Evolutionary conservation across 73 alveolate genomes (phyloP).

Genomic region (Paramecium tetraurelia): DNA sequence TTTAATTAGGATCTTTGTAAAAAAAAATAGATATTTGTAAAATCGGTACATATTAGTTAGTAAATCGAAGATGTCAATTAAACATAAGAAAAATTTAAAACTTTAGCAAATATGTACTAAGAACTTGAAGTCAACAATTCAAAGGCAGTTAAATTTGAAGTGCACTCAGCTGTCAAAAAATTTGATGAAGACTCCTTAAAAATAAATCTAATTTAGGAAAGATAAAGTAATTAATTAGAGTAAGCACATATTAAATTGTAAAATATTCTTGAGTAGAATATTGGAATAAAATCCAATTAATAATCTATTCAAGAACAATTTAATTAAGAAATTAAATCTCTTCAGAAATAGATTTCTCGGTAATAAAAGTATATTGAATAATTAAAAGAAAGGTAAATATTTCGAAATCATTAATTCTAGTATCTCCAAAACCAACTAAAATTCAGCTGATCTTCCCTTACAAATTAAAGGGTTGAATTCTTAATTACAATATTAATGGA

Average conservation of each 20-base stretch:
- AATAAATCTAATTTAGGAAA: background rate
- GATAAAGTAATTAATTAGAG: background rate
- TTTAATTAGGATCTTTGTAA: background rate
- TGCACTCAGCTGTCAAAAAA: background rate
- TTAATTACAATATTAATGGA: background rate
- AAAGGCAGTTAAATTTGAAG: background rate
- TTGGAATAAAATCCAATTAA: background rate
- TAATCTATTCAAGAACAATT: background rate
- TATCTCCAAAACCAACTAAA: background rate
- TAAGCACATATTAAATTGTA: background rate
- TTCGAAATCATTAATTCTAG: background rate
- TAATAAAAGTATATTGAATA: background rate
- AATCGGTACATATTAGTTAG: background rate
- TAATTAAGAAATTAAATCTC: background rate
- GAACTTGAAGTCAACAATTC: background rate
- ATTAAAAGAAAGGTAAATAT: background rate
- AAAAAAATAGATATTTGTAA: background rate
- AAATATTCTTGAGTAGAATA: background rate
- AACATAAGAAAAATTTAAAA: background rate
- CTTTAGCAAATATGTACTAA: background rate
- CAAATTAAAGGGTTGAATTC: background rate
- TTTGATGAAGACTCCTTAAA: background rate
- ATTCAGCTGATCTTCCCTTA: background rate
- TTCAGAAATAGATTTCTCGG: background rate
- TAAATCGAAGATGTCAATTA: background rate